phyloP scores from a whole-genome alignment of 148 eudicot genomes.

The Hydrangea macrophylla region DNA sequence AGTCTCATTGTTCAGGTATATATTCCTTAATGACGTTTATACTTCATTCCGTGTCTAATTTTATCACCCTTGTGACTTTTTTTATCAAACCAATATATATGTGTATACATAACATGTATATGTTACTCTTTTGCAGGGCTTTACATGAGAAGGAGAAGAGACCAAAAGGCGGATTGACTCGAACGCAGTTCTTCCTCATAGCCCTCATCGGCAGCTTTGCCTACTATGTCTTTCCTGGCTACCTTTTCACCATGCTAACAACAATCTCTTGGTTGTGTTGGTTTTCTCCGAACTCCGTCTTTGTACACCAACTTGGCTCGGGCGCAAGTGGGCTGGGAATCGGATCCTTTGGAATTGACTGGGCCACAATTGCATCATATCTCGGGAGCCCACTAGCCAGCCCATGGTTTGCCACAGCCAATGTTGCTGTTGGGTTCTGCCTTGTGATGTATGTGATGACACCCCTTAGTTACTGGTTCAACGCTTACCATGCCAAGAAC shows the following conservation, averaged over 20 bases:
- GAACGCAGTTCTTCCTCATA: constrained; percentile 65
- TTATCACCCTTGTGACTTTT: neutral
- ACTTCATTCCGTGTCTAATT: no score
- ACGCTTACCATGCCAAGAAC: constrained; percentile 50
- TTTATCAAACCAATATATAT: neutral
- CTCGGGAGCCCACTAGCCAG: constrained; percentile 72
- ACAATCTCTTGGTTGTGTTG: constrained; percentile 73
- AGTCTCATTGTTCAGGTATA: constrained; percentile 81
- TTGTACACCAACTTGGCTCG: constrained; percentile 63
- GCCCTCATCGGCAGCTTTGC: constrained; percentile 38
- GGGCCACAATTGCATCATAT: constrained; percentile 52
- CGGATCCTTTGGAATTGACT: constrained; percentile 56
- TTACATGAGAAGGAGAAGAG: constrained; percentile 65
- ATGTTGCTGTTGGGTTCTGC: constrained; percentile 45
- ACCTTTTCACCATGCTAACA: constrained; percentile 39
- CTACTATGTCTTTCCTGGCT: constrained; percentile 50
- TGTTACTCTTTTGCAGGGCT: constrained; percentile 46
- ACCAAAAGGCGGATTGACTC: constrained; percentile 35
- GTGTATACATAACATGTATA: no score
- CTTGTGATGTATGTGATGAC: constrained; percentile 25
- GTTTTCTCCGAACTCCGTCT: constrained; percentile 43
- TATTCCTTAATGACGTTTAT: neutral
- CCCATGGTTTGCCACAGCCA: constrained; percentile 79
- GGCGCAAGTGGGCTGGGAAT: constrained; percentile 55
- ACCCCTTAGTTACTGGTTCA: constrained; percentile 49